These are phyloP conservation scores for Clavulina sp. DNA, from an alignment of 768 basidiomycete species.

Conservation along the genomic window DNA sequence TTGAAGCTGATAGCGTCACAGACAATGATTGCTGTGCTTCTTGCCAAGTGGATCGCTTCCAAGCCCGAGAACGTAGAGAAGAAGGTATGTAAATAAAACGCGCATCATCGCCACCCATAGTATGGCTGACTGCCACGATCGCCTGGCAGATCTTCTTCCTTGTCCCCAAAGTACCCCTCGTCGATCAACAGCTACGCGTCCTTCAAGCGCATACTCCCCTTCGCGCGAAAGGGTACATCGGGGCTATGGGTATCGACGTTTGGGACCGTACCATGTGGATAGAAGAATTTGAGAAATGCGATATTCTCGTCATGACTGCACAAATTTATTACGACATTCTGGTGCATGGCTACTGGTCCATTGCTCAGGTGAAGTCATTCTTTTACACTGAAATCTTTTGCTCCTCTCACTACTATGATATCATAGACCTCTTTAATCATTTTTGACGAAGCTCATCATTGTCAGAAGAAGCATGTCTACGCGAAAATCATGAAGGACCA, in stretches of 20 bases:
- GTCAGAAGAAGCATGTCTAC: constrained; percentile 32
- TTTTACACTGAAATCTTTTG: neutral
- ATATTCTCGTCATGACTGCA: constrained; percentile 40
- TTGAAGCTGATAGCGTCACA: constrained; percentile 31
- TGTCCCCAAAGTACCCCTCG: constrained; percentile 71
- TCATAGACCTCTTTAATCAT: constrained; percentile 36
- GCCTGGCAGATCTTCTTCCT: constrained; percentile 39
- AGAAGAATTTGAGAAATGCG: constrained; percentile 38
- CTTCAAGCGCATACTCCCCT: constrained; percentile 35
- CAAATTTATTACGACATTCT: constrained; percentile 69
- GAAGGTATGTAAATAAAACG: constrained; percentile 19
- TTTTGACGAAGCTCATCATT: constrained; percentile 31
- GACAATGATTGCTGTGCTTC: constrained; percentile 39
- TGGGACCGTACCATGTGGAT: constrained; percentile 27
- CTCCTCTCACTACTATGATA: neutral
- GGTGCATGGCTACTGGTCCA: constrained; percentile 65
- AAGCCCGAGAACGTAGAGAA: constrained; percentile 31
- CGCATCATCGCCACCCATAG: neutral
- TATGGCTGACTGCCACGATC: neutral
- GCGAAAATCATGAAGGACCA: constrained; percentile 43
- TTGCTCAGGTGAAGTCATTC: constrained; percentile 38
- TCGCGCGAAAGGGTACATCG: constrained; percentile 50
- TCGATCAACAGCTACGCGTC: constrained; percentile 48
- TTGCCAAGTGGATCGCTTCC: constrained; percentile 58
- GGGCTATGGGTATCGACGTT: constrained; percentile 52